A percentile compares a stretch with the other conserved stretches of the same genome.
Conservation (phyloP, 257 asterid species). For the Petunia secreta region DNA sequence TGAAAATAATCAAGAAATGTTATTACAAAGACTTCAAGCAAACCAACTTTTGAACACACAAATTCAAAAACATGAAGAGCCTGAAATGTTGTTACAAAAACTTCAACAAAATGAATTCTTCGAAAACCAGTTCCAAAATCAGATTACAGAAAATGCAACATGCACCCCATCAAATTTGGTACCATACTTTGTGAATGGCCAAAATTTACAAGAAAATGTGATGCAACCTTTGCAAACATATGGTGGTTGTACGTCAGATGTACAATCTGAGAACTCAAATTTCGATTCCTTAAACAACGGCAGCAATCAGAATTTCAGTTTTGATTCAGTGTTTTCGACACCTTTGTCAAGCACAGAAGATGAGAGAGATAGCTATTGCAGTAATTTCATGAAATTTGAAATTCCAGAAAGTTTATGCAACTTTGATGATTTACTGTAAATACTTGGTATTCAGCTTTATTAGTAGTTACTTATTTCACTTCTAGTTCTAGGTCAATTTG, state of each 20-base stretch:
- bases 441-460: background rate
- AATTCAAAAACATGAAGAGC: constrained; percentile 32
- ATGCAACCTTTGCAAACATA: constrained; percentile 20
- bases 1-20: constrained; percentile 42
- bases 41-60: constrained; percentile 33
- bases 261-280: constrained; percentile 40
- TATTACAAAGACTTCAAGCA: constrained; percentile 49
- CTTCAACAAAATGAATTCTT: constrained; percentile 26
- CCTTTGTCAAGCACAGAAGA: constrained; percentile 46
- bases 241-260: constrained; percentile 34
- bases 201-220: too few relatives aligned
- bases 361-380: constrained; percentile 46
- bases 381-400: constrained; percentile 47
- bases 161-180: constrained; percentile 24
- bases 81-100: constrained; percentile 42
- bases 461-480: background rate
- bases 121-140: constrained; percentile 46
- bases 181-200: too few relatives aligned
- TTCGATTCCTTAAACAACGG: constrained; percentile 18
- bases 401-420: constrained; percentile 40
- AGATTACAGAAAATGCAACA: constrained; percentile 38
- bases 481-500: background rate
- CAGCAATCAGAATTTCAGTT: constrained; percentile 27
- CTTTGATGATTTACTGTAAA: constrained; percentile 42
- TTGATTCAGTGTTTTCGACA: constrained; percentile 44